Evolutionary conservation across 176 grass and related monocot genomes (phyloP), one percentile per base, ranked within the genome.

Genomic region (Pontederia crassipes): DNA sequence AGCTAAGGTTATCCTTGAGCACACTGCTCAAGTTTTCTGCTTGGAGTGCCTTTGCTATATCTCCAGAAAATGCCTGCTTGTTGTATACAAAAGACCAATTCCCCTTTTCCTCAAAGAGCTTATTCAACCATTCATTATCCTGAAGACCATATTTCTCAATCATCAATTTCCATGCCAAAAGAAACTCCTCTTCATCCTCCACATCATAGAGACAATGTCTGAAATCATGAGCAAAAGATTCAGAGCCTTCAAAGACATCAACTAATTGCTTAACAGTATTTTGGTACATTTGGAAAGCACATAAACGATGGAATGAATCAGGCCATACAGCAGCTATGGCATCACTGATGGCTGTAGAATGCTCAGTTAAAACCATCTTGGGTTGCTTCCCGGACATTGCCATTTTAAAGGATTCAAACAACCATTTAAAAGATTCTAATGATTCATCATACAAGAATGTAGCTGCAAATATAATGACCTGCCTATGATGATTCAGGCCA

Each of bases 81-180:
- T 72, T 68, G 46, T 83, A 87, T 54, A 83, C 70, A 10, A 66
- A 82, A 56, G 80, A 74, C 80, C 88, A 92, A 54, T 83, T 92
- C 24, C 87, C 62, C 78, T 84, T 87, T 52, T 81, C 79, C 64
- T 80, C 77, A 72, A 81, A 91, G 49, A 91, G 17, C 10, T 65
- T 72, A 65, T 86, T 72, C 24, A 91, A 58, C 83, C 77, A 86
- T 12, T 24, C 12, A 59, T 81, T 86, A 35, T 56, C 74, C 12
- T 28, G 14, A 57, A 92, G 57, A 55, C 72, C 71, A 71, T 90
- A 49, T 65, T 90, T 86, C 47, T 46, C 69, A 46, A 83, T 60
- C 88, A 92, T 92, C 28, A 71, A 35, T 24, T 87, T 73, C 77
- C 83, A 92, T 49, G 50, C 63, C 46, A 74, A 63, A 3, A 83